phyloP scores from a whole-genome alignment of 805 yeast genomes.

The Pichia scutulata region DNA sequence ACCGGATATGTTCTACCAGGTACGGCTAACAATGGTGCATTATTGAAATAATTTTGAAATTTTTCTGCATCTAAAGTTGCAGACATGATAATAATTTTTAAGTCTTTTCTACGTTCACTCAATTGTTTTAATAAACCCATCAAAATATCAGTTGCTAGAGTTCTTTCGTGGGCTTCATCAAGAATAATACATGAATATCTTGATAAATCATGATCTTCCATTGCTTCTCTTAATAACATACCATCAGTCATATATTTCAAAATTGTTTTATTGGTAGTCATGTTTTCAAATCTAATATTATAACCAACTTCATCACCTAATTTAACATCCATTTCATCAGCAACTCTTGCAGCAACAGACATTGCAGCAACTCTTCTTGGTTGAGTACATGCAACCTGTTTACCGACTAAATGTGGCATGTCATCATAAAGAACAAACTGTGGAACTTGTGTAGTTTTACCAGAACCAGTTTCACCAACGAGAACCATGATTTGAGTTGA shows the following conservation, averaged over 20 bases:
- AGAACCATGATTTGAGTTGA: constrained; percentile 90
- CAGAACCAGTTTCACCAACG: constrained; percentile 99
- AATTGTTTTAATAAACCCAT: constrained; percentile 92
- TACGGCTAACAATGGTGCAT: constrained; percentile 91
- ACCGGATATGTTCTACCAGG: constrained; percentile 99
- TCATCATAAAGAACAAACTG: constrained; percentile 92
- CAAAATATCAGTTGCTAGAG: constrained; percentile 89
- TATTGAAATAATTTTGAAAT: constrained; percentile 81
- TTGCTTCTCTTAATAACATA: constrained; percentile 93
- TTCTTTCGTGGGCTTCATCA: constrained; percentile 98
- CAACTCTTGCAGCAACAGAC: constrained; percentile 97
- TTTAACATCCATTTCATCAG: constrained; percentile 92
- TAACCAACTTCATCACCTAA: constrained; percentile 95
- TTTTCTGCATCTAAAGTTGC: constrained; percentile 97
- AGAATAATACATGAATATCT: constrained; percentile 84
- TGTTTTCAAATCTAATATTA: constrained; percentile 88
- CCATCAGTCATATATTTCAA: constrained; percentile 98
- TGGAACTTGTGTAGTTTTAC: constrained; percentile 97
- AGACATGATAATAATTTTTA: constrained; percentile 92
- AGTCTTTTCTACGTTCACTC: constrained; percentile 69
- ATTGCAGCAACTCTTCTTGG: constrained; percentile 99
- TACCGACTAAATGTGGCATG: constrained; percentile 77
- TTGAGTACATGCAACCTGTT: constrained; percentile 90
- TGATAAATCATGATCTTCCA: constrained; percentile 83
- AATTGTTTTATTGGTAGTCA: constrained; percentile 69